Evolutionary conservation across 1,139 yeast species (phyloP).

Genomic region (Suhomyces terraborum): DNA sequence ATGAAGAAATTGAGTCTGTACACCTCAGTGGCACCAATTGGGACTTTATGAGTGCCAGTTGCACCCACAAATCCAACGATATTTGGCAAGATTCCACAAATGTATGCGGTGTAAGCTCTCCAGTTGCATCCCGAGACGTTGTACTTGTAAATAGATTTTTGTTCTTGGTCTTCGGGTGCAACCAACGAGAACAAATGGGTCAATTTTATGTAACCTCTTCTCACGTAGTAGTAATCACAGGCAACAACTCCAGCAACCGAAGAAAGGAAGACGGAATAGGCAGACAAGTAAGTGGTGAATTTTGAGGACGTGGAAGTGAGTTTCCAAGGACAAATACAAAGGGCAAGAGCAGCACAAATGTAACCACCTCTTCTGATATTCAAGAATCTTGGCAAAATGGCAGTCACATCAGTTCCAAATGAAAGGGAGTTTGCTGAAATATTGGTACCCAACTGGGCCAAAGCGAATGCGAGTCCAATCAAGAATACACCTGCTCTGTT

Average conservation of each 20-base stretch:
- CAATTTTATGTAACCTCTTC: constrained; percentile 69
- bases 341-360: constrained; percentile 75
- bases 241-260: constrained; percentile 84
- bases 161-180: constrained; percentile 35
- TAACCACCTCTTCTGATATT: constrained; percentile 71
- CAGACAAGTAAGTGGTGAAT: constrained; percentile 82
- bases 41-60: constrained; percentile 64
- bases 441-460: constrained; percentile 91
- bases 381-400: constrained; percentile 73
- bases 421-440: constrained; percentile 87
- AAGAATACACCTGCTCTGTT: constrained; percentile 88
- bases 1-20: constrained; percentile 74
- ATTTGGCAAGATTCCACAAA: constrained; percentile 77
- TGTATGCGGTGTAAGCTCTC: constrained; percentile 75
- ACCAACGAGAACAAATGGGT: constrained; percentile 58
- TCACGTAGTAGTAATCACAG: constrained; percentile 73
- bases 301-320: constrained; percentile 69
- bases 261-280: constrained; percentile 83
- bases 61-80: constrained; percentile 89
- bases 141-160: constrained; percentile 55
- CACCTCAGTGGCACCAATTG: constrained; percentile 73
- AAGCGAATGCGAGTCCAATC: constrained; percentile 71
- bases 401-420: constrained; percentile 90
- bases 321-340: constrained; percentile 88
- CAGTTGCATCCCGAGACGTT: constrained; percentile 70